These are phyloP conservation scores for Cladorrhinum samala DNA, from an alignment of 495 filamentous ascomycete genomes.

Conservation along the genomic window DNA sequence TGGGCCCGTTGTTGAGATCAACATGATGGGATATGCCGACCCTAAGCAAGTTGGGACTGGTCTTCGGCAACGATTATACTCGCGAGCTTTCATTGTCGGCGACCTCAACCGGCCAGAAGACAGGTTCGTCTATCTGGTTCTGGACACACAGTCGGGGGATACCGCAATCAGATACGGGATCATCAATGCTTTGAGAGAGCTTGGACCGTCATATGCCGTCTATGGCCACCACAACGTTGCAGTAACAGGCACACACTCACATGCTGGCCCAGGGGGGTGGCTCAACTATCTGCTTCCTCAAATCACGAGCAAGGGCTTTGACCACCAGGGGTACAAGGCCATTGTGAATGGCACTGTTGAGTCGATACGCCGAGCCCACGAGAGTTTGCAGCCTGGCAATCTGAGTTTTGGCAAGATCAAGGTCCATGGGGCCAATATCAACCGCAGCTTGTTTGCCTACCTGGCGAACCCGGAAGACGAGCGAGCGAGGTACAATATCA, in stretches of 20 bases:
- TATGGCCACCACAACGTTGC: constrained; percentile 85
- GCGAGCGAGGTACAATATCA: constrained; percentile 61
- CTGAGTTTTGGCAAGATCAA: constrained; percentile 70
- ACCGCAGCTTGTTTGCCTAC: constrained; percentile 85
- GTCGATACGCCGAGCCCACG: constrained; percentile 78
- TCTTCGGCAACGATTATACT: constrained; percentile 82
- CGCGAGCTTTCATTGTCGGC: constrained; percentile 84
- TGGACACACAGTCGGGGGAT: constrained; percentile 86
- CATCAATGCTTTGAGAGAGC: constrained; percentile 56
- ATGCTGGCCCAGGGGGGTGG: constrained; percentile 90
- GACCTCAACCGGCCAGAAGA: constrained; percentile 58
- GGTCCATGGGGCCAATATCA: constrained; percentile 78
- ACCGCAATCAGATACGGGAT: constrained; percentile 87
- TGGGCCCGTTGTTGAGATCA: constrained; percentile 88
- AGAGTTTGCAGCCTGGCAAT: constrained; percentile 61
- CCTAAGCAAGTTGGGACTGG: constrained; percentile 80
- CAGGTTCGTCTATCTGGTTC: constrained; percentile 80
- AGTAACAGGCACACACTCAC: constrained; percentile 88
- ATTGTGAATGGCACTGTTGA: constrained; percentile 81
- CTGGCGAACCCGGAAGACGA: constrained; percentile 82
- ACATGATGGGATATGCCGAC: constrained; percentile 90
- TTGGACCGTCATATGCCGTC: constrained; percentile 62
- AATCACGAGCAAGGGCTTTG: constrained; percentile 84
- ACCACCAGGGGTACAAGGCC: constrained; percentile 81
- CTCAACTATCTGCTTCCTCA: constrained; percentile 94